A percentile compares a stretch with the other conserved stretches of the same genome.
Conservation (phyloP, 2,329 filamentous ascomycete genomes). For the Colletotrichum sp. region DNA sequence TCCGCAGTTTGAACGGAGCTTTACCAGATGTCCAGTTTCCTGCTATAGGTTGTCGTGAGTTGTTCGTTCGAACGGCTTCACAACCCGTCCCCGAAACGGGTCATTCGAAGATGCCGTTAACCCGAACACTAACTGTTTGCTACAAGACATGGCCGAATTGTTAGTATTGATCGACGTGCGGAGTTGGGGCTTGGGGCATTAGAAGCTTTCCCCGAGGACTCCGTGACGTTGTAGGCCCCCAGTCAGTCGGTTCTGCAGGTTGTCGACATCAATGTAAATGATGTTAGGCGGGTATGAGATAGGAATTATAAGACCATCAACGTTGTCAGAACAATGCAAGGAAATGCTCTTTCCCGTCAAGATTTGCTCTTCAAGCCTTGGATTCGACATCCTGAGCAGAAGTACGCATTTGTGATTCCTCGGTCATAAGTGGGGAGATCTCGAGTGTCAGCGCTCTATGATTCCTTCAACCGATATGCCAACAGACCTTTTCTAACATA, state of each 20-base stretch:
- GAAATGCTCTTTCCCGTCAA: too few relatives aligned
- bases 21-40: neutral
- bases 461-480: neutral
- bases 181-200: neutral
- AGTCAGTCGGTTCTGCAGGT: neutral
- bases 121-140: neutral
- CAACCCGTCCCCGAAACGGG: neutral
- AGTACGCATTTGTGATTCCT: too few relatives aligned
- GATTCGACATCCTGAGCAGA: too few relatives aligned
- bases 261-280: fast-evolving
- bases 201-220: fast-evolving
- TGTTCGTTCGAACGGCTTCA: fast-evolving
- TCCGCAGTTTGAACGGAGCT: fast-evolving
- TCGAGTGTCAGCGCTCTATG: too few relatives aligned
- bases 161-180: fast-evolving
- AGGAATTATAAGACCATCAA: neutral
- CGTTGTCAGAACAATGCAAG: neutral
- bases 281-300: too few relatives aligned
- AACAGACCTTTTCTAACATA: neutral
- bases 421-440: fast-evolving
- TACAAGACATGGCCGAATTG: fast-evolving
- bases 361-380: too few relatives aligned
- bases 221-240: fast-evolving
- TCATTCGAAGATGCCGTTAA: fast-evolving
- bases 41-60: fast-evolving